Base-by-base conservation (phyloP, 1,139 yeast species). In the Yamadazyma sp. region DNA sequence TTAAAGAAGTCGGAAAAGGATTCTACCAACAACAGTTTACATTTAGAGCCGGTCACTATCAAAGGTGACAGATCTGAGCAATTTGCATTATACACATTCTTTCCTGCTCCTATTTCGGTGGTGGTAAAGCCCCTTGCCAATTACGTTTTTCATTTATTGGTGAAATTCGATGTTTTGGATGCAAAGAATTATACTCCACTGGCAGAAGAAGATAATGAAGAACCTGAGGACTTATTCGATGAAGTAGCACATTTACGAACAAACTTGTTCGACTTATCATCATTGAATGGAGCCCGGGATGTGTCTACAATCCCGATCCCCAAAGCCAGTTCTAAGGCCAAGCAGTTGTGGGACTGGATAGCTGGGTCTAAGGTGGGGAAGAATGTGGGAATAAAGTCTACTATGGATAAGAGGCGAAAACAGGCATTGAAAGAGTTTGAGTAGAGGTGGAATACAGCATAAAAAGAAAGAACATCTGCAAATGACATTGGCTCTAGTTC, bases 1-100 rank as follows among this genome's bases (percentile, higher is more conserved):
- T 37, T 48, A 5, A 45, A 29, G 42, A 45, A 39, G 31, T 36
- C 38, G 22, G 31, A 38, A 6, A 37, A 24, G 17, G 24, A 14
- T 6, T 15, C 39, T 6, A 20, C 22, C 5, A 16, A 45, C 7
- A 7, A 44, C 5, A 38, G 59, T 26, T 47, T 63, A 26, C 63
- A 59, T 29, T 38, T 64, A 22, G 70, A 64, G 17, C 50, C 49
- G 25, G 48, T 49, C 10, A 47, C 47, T 11, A 39, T 55, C 7
- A 52, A 45, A 36, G 77, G 77, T 15, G 77, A 72, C 43, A 52
- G 75, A 39, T 61, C 75, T 0, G 65, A 62, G 12, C 73, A 65
- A 44, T 72, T 73, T 50, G 56, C 76, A 17, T 50, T 73, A 15
- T 49, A 61, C 36, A 69, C 77, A 3, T 71, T 72, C 51, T 71